These are phyloP conservation scores for Mycena rosella DNA, from an alignment of 768 basidiomycete species.

Conservation along the genomic window DNA sequence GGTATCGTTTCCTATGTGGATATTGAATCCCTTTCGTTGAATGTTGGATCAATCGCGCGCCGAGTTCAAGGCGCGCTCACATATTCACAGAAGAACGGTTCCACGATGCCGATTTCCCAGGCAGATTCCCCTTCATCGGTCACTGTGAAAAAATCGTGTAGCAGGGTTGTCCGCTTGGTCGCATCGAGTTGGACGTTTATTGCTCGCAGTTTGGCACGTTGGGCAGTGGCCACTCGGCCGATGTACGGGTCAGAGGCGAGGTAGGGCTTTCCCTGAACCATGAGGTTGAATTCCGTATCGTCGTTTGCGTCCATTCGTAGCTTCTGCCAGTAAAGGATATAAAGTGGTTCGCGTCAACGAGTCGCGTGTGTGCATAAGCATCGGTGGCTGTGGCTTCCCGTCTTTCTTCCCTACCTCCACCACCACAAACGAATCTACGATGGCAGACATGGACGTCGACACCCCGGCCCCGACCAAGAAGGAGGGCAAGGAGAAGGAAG, in stretches of 20 bases:
- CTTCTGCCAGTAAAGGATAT: too few species aligned
- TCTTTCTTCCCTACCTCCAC: too few species aligned
- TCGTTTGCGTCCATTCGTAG: not conserved
- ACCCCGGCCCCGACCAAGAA: slow-evolving; percentile 56
- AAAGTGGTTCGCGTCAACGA: too few species aligned
- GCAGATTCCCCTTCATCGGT: not conserved
- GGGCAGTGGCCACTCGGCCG: not conserved
- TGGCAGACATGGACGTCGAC: slow-evolving; percentile 80
- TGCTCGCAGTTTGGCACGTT: not conserved
- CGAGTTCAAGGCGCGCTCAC: not conserved
- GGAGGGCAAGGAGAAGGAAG: slow-evolving; percentile 68
- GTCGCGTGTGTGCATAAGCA: too few species aligned
- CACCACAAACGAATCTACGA: slow-evolving; percentile 40
- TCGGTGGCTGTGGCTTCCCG: too few species aligned
- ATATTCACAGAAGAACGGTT: not conserved
- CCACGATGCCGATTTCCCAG: not conserved
- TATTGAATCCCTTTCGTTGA: not conserved
- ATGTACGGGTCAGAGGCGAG: not conserved
- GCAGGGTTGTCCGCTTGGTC: not conserved
- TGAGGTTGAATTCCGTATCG: not conserved
- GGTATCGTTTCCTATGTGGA: not conserved
- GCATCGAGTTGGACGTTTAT: not conserved
- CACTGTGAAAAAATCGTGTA: not conserved
- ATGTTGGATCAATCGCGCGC: not conserved
- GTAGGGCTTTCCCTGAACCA: not conserved